Conservation (phyloP, 805 yeast genomes). For the Kluyveromyces dobzhanskii region DNA sequence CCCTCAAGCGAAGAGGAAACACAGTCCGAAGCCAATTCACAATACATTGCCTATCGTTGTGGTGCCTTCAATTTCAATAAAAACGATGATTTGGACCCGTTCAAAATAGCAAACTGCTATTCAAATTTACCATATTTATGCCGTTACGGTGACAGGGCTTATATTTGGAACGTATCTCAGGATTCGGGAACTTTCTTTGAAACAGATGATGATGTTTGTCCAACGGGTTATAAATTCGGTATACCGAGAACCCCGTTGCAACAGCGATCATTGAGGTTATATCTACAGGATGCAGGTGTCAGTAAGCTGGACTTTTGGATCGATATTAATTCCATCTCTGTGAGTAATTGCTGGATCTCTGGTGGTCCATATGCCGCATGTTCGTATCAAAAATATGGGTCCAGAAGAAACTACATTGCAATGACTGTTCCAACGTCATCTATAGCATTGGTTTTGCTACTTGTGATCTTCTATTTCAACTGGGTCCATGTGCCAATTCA, state of each 20-base stretch:
- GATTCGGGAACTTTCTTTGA: conserved; percentile 38
- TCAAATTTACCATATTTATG: conserved; percentile 47
- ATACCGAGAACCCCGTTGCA: conserved; percentile 46
- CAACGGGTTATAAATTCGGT: conserved; percentile 31
- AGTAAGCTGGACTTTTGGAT: conserved; percentile 45
- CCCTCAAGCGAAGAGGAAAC: conserved; percentile 7
- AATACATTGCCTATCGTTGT: conserved; percentile 35
- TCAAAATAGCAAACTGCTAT: conserved; percentile 66
- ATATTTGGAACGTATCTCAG: conserved; percentile 36
- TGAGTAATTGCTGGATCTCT: conserved; percentile 70
- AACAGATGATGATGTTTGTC: conserved; percentile 27
- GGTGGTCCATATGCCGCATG: conserved; percentile 76
- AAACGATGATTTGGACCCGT: conserved; percentile 34
- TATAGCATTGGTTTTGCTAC: conserved; percentile 44
- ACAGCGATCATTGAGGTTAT: conserved; percentile 25
- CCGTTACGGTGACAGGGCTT: conserved; percentile 31
- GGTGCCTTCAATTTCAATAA: conserved; percentile 29
- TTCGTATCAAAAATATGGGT: conserved; percentile 58
- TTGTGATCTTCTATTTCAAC: conserved; percentile 46
- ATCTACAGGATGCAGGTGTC: conserved; percentile 9
- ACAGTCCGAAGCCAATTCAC: conserved; percentile 7
- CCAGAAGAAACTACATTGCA: conserved; percentile 47
- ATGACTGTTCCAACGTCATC: conserved; percentile 62
- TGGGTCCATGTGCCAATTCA: conserved; percentile 60
- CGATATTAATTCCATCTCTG: conserved; percentile 69